Evolutionary conservation across 148 eudicot genomes (phyloP).

Genomic region (Nepenthes mirabilis): DNA sequence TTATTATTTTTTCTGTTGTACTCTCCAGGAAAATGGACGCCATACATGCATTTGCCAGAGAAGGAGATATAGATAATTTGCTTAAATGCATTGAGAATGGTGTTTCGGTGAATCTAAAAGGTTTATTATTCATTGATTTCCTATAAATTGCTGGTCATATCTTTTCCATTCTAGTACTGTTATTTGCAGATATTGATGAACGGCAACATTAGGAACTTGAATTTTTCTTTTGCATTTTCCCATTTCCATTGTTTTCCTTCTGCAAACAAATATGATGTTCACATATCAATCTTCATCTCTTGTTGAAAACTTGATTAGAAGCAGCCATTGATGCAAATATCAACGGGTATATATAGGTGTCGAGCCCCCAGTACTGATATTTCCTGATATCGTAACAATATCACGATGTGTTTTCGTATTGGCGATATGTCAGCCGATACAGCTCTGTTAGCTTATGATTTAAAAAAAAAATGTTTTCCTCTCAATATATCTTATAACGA

Average conservation of each 20-base stretch:
- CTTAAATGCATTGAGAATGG: conserved; percentile 63
- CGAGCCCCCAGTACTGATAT: too few species aligned
- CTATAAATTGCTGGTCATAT: background rate
- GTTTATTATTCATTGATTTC: conserved; percentile 15
- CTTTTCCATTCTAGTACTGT: background rate
- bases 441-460: too few species aligned
- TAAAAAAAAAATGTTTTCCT: too few species aligned
- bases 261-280: too few species aligned
- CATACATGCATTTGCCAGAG: conserved; percentile 80
- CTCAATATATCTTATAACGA: too few species aligned
- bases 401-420: too few species aligned
- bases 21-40: conserved; percentile 69
- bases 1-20: background rate
- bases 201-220: background rate
- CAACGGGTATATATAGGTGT: too few species aligned
- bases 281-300: too few species aligned
- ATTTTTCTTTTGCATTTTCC: background rate
- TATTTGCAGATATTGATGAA: background rate
- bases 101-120: conserved; percentile 53
- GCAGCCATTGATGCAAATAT: background rate
- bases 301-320: background rate
- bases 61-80: conserved; percentile 67
- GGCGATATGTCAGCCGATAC: too few species aligned
- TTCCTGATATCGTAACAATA: too few species aligned
- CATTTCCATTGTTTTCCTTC: background rate